Base-by-base conservation (phyloP, 164 flowering plant species). In the Vitis cinerea region DNA sequence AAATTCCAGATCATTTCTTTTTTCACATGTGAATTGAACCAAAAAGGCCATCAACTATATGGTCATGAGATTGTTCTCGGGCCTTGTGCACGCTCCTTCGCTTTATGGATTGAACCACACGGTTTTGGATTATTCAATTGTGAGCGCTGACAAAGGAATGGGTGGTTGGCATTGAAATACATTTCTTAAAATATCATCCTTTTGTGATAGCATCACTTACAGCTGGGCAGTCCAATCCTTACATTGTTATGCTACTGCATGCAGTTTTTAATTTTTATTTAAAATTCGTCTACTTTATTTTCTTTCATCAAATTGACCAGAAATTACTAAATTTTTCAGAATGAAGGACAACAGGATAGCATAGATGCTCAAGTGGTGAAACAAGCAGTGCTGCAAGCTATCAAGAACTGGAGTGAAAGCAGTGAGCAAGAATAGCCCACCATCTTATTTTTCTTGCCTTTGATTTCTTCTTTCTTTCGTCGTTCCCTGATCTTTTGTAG, bases 341-440 rank as follows among this genome's bases (percentile, higher is more conserved):
- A 62, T 67, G 66, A 80, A 71, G 84, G 63, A 60, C 59, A 64
- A 27, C 66, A 17, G 50, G 87, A 80, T 47, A 83, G 69, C 71
- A 66, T 88, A 10, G 85, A 85, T 75, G 91, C 88, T 16, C 86
- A 83, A 61, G 83, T 71, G 73, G 88, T 89, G 78, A 82, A 83
- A 67, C 83, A 83, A 72, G 87, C 88, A 13, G 84, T 89, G 68
- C 37, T 77, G 73, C 83, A 87, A 78, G 91, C 94, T 37, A 86
- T 89, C 61, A 79, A 77, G 73, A 80, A 78, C 59, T 85, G 88
- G 85, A 82, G 71, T 66, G 83, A 77, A 68, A 74, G 57, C 59
- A 71, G 66, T 73, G 77, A 77, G 3, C 68, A 75, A 56, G 64
- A 70, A 9, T 69, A 48, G 17, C 15, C 16, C 64, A 53, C 13